Base-by-base conservation (phyloP, 371 early-diverging fungal species). In the Amoeboaphelidium protococcarum region DNA sequence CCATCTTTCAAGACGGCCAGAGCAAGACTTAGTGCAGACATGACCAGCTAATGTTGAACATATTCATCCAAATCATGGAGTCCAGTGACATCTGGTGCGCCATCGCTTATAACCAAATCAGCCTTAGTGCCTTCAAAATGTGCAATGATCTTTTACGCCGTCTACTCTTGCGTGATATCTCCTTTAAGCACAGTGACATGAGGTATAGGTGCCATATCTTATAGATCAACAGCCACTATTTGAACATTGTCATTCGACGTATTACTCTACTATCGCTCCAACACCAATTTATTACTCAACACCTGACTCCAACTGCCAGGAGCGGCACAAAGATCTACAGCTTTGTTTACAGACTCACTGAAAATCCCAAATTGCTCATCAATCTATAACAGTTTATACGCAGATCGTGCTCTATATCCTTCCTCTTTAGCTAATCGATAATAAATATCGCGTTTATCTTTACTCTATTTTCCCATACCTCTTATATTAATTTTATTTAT, bases 281-380 rank as follows among this genome's bases (percentile, higher is more conserved):
- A 66, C 68, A 56, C 66, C 16, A 80, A 65, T 49, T 72, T 72
- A 53, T 73, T 69, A 46, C 77, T 72, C 22, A 94, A 67, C 13
- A 99, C 98, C 63, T 99, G 99, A 27, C 83, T 80, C 99, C 99
- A 98, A 62, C 88, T 86, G 21, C 98, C 98, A 0, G 98, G 98
- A 1, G 99, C 97, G 16, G 97, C 96, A 63, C 98, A 99, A 41
- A 99, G 69, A 69, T 98, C 98, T 23, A 99, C 95, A 23, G 82
- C 84, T 50, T 78, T 68, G 26, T 72, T 73, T n/a, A 90, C 85
- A 24, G 82, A 81, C n/a, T n/a, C n/a, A 57, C 75, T 60, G 45
- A 98, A 77, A 26, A 98, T 68, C 54, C 78, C 64, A 62, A 78
- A 89, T 59, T 90, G 83, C 51, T 89, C 87, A 62, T 96, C 84